phyloP scores from a whole-genome alignment of 1,284 basidiomycete species.

The Xerocomus nothofagi region DNA sequence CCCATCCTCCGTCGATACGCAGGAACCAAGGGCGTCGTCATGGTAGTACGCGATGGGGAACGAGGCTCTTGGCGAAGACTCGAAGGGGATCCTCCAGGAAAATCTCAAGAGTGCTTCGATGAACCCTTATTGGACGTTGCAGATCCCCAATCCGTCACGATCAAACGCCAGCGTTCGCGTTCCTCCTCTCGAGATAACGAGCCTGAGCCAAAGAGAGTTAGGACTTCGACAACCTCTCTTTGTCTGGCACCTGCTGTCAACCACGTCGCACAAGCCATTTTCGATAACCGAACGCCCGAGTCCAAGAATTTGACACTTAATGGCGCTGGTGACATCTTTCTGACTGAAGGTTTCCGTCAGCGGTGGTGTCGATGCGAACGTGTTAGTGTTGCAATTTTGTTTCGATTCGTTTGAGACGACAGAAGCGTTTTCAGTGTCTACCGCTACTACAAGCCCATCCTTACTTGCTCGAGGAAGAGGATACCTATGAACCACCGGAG shows the following conservation, averaged over 20 bases:
- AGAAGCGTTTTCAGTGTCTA: conserved; percentile 47
- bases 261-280: conserved; percentile 42
- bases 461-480: conserved; percentile 73
- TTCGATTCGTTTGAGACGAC: conserved; percentile 4
- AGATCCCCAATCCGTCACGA: conserved; percentile 31
- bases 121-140: conserved; percentile 30
- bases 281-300: conserved; percentile 18
- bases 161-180: conserved; percentile 52
- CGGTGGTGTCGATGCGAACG: conserved; percentile 71
- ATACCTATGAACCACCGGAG: conserved; percentile 77
- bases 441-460: conserved; percentile 49
- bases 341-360: conserved; percentile 66
- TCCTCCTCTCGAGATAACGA: conserved; percentile 33
- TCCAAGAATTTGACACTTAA: background rate
- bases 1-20: conserved; percentile 58
- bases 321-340: conserved; percentile 69
- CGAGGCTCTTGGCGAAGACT: conserved; percentile 52
- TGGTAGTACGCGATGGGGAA: conserved; percentile 55
- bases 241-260: conserved; percentile 58
- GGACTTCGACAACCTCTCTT: conserved; percentile 29
- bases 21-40: conserved; percentile 60
- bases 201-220: conserved; percentile 52
- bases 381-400: conserved; percentile 38
- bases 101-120: background rate
- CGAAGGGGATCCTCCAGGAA: conserved; percentile 22